Conservation (phyloP, 495 filamentous ascomycete species). For the Parathielavia appendiculata region DNA sequence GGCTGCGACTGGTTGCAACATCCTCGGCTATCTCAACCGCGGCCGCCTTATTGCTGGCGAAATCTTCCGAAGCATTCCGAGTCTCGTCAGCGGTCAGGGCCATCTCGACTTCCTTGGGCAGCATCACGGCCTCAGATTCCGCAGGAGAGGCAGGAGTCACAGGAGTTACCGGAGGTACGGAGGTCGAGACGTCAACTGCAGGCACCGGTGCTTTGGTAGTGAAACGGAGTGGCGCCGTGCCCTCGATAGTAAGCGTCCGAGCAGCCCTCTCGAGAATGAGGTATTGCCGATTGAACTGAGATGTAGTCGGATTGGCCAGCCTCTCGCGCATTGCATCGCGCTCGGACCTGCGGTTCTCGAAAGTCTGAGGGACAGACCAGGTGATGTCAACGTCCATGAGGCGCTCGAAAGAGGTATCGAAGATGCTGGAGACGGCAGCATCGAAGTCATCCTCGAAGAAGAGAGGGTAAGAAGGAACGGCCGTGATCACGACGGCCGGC, state of each 20-base stretch:
- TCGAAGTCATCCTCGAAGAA: constrained; percentile 18
- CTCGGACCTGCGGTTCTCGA: not conserved
- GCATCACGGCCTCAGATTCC: too few relatives aligned
- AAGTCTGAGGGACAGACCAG: constrained; percentile 8
- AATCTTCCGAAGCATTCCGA: not conserved
- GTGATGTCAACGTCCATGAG: not conserved
- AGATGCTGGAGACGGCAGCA: not conserved
- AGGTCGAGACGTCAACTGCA: not conserved
- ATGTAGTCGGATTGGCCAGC: not conserved
- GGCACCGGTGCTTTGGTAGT: not conserved
- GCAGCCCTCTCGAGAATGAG: constrained; percentile 4
- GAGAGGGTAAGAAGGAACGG: not conserved
- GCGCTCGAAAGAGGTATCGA: not conserved
- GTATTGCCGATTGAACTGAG: not conserved
- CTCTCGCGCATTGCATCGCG: not conserved
- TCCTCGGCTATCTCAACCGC: not conserved
- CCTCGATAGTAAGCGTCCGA: not conserved
- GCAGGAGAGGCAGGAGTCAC: not conserved
- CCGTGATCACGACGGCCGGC: not conserved
- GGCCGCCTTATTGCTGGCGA: not conserved
- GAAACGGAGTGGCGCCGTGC: too few relatives aligned
- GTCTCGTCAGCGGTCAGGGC: too few relatives aligned
- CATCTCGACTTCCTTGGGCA: too few relatives aligned
- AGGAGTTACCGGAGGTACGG: not conserved
- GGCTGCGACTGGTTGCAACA: not conserved